Base-by-base conservation (phyloP, 2,329 filamentous ascomycete genomes). In the Fusarium albidum region DNA sequence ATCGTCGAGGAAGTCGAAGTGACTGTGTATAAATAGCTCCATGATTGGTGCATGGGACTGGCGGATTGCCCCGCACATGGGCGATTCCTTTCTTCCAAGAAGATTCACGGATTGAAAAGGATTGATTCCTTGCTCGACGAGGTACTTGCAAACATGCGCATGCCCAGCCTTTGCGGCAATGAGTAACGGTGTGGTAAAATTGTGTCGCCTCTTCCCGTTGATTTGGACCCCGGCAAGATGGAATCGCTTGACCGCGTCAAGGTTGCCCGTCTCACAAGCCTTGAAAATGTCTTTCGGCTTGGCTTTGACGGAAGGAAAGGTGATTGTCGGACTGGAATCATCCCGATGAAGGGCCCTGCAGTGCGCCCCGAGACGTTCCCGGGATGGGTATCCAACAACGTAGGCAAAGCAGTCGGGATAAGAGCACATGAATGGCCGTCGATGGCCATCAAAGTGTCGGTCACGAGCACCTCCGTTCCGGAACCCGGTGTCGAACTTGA, bases 391-490 rank as follows among this genome's bases (percentile, higher is more conserved):
- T 1, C 52, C 52, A 0, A 25, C 0, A 0, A 1, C 3, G 2
- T 39, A 10, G 2, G 2, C 17, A n/a, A 43, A 43, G 1, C 52
- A 55, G 0, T 17, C 12, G 0, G 0, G 0, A 0, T 55, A 1
- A 0, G 2, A 14, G 17, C 52, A 56, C 1, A 15, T 13, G 1
- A 28, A 56, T 0, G 51, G 38, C 0, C 51, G 26, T 0, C 43
- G 17, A 3, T 56, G 53, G 0, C 2, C 14, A 0, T 15, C 3
- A 0, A 43, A 0, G 1, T 55, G 52, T 0, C 2, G 0, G 0
- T 39, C 3, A 0, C 46, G 37, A 0, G 27, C 6, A 1, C 1
- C 0, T 2, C 29, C 2, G 2, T 1, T 13, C 0, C 3, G 0
- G 1, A 1, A 49, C 0, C 52, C 52, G 0, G 12, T 6, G 9